Evolutionary conservation across 2,329 filamentous ascomycete genomes (phyloP).

Genomic region (Ceratocystis ficicola): DNA sequence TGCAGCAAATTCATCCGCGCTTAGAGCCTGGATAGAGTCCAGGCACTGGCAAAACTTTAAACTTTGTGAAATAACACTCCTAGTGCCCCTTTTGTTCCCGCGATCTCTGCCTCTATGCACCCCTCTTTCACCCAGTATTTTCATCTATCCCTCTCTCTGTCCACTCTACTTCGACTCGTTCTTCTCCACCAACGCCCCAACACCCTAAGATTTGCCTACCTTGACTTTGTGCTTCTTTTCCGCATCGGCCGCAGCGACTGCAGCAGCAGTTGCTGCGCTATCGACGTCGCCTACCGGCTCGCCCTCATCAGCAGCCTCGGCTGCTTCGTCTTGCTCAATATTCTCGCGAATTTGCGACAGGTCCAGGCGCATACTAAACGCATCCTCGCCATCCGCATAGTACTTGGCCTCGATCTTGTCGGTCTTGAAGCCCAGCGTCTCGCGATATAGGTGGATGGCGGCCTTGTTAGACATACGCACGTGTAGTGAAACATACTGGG

Average conservation of each 20-base stretch:
- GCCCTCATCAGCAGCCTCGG: constrained; percentile 48
- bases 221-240: constrained; percentile 70
- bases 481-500: constrained; percentile 87
- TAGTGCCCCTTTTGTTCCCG: too few relatives aligned
- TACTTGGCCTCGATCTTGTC: constrained; percentile 81
- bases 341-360: constrained; percentile 48
- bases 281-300: constrained; percentile 57
- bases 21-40: too few relatives aligned
- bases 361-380: constrained; percentile 85
- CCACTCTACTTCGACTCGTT: constrained; percentile 25
- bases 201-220: constrained; percentile 67
- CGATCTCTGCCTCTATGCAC: too few relatives aligned
- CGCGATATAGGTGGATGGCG: constrained; percentile 81
- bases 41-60: too few relatives aligned
- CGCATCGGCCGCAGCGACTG: constrained; percentile 27
- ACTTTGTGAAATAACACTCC: too few relatives aligned
- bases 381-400: constrained; percentile 96
- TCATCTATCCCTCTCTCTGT: not conserved
- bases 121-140: not conserved
- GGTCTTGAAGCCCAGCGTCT: constrained; percentile 78
- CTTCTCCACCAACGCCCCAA: constrained; percentile 64
- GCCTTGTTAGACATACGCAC: constrained; percentile 89
- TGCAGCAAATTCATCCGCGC: too few relatives aligned
- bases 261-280: constrained; percentile 31
- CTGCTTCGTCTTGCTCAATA: constrained; percentile 35